phyloP scores from a whole-genome alignment of 352 stramenopile genomes.

The Stramenopiles sp. region DNA sequence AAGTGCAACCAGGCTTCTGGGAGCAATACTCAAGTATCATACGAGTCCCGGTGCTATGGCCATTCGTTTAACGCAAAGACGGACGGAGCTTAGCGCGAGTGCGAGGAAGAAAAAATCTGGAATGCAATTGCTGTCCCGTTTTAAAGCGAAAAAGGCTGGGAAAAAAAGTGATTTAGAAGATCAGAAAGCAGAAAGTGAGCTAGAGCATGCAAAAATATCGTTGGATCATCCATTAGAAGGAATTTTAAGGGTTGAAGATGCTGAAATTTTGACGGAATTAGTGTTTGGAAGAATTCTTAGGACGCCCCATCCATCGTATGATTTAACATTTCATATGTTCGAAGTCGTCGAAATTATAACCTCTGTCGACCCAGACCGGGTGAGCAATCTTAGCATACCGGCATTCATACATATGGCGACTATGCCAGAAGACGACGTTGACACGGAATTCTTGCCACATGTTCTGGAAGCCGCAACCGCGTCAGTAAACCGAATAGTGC shows the following conservation, averaged over 20 bases:
- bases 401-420: not conserved
- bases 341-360: constrained; percentile 1
- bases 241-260: not conserved
- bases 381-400: not conserved
- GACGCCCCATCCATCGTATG: not conserved
- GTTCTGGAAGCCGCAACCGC: not conserved
- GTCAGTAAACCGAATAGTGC: not conserved
- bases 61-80: not conserved
- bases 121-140: not conserved
- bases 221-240: not conserved
- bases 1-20: not conserved
- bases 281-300: not conserved
- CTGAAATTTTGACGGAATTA: not conserved
- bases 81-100: not conserved
- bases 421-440: not conserved
- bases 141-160: not conserved
- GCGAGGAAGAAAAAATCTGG: not conserved
- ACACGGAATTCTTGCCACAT: not conserved
- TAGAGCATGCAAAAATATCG: not conserved
- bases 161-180: not conserved
- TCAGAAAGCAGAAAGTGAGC: not conserved
- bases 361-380: not conserved
- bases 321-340: not conserved
- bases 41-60: not conserved
- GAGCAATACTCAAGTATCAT: not conserved